These are phyloP conservation scores for Neopestalotiopsis clavispora DNA, from an alignment of 2,329 filamentous ascomycete species.

Conservation along the genomic window DNA sequence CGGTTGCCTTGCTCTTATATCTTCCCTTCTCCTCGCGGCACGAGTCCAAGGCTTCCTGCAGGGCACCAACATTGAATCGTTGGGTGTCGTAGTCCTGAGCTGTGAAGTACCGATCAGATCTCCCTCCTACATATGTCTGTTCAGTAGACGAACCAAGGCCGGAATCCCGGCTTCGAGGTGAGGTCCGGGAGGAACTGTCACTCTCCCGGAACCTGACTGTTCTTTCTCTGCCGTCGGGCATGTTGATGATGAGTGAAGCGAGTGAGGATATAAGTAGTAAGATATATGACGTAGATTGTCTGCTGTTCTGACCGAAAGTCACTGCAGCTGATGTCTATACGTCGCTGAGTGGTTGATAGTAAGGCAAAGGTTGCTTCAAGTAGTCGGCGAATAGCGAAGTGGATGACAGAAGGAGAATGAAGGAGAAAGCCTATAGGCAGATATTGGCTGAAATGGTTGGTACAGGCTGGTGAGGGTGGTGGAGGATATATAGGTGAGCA, in stretches of 20 bases:
- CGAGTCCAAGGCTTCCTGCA: constrained; percentile 32
- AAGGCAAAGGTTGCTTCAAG: not conserved
- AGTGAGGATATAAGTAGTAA: not conserved
- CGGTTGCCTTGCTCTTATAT: constrained; percentile 28
- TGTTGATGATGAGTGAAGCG: not conserved
- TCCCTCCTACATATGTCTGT: constrained; percentile 32
- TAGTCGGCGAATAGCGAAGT: constrained; percentile 4
- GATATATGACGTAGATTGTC: constrained; percentile 5
- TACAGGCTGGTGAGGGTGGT: constrained; percentile 14
- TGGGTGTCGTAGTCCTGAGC: constrained; percentile 28
- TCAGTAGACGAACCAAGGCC: constrained; percentile 39
- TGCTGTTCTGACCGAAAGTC: constrained; percentile 9
- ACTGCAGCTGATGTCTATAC: constrained; percentile 11
- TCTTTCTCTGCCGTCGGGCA: constrained; percentile 13
- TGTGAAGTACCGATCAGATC: constrained; percentile 31
- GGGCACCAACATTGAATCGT: constrained; percentile 29
- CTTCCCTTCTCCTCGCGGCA: constrained; percentile 28
- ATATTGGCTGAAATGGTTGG: not conserved
- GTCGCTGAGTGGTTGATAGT: not conserved
- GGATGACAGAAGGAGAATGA: not conserved
- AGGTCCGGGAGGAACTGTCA: not conserved
- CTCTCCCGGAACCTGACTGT: constrained; percentile 15
- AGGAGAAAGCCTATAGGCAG: constrained; percentile 18
- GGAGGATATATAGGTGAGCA: constrained; percentile 19
- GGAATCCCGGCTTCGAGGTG: constrained; percentile 23